phyloP scores from a whole-genome alignment of 441 rosid species.

The Populus hybrid region DNA sequence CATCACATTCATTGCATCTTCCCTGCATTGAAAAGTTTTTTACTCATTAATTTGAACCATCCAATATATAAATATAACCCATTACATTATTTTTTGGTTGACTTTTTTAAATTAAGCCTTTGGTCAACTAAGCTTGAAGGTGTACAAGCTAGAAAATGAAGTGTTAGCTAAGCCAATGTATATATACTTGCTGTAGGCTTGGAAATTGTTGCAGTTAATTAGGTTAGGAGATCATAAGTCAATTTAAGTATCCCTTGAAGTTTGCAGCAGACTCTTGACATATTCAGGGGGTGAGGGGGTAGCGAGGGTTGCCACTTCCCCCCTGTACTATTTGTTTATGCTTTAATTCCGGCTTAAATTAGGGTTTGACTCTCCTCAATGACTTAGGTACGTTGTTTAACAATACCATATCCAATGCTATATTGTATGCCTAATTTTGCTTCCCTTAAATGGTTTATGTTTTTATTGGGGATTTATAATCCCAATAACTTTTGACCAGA shows the following conservation, averaged over 20 bases:
- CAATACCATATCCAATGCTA: neutral
- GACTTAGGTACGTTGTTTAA: constrained; percentile 16
- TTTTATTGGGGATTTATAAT: constrained; percentile 2
- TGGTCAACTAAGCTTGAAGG: constrained; percentile 8
- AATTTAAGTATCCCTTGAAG: neutral
- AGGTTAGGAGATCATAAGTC: neutral
- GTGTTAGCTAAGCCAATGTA: neutral
- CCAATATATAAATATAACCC: constrained; percentile 8
- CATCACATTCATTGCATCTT: constrained; percentile 27
- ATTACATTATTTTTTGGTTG: constrained; percentile 20
- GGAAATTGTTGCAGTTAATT: neutral
- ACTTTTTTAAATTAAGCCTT: constrained; percentile 15
- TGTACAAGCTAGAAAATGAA: neutral
- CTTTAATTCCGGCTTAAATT: neutral
- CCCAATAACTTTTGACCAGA: neutral
- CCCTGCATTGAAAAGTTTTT: neutral
- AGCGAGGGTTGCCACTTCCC: neutral
- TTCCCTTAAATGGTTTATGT: constrained; percentile 4
- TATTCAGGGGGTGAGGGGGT: neutral
- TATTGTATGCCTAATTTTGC: constrained; percentile 7
- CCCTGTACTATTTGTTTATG: no score
- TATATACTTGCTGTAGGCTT: neutral
- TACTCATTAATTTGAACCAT: neutral
- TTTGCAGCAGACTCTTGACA: neutral
- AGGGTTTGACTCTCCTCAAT: constrained; percentile 9